Conservation (phyloP, 768 basidiomycete genomes). For the Rhodosporidiobolus sp. region DNA sequence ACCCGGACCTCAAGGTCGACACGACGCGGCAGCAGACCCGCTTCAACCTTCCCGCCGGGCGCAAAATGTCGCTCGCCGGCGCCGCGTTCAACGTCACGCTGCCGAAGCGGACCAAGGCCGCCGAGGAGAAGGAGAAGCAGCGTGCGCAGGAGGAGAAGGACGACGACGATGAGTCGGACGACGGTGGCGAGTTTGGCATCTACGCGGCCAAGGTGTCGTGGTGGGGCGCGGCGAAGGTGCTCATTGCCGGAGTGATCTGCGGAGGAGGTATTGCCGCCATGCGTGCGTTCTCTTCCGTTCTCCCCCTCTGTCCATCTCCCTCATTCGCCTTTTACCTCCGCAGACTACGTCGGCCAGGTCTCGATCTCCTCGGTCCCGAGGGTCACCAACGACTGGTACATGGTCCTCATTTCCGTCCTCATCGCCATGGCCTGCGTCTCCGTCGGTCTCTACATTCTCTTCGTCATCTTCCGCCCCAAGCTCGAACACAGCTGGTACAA, state of each 20-base stretch:
- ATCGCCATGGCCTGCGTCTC: slow-evolving; percentile 35
- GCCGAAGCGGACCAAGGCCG: not conserved
- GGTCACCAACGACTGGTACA: slow-evolving; percentile 32
- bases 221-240: slow-evolving; percentile 23
- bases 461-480: slow-evolving; percentile 38
- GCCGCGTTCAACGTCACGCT: not conserved
- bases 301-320: not conserved
- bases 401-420: slow-evolving; percentile 26
- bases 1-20: slow-evolving; percentile 12
- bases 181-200: slow-evolving; percentile 33
- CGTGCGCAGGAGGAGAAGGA: not conserved
- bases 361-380: slow-evolving; percentile 27
- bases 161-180: slow-evolving; percentile 15
- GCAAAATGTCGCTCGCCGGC: not conserved
- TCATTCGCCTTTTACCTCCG: too few relatives aligned
- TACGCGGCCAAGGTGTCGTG: slow-evolving; percentile 17
- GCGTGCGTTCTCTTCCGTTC: slow-evolving; percentile 20
- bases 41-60: not conserved
- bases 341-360: slow-evolving; percentile 39
- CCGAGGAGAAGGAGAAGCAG: not conserved
- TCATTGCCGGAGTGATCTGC: slow-evolving; percentile 27
- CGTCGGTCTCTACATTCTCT: slow-evolving; percentile 34
- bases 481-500: slow-evolving; percentile 36
- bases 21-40: not conserved
- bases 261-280: slow-evolving; percentile 37